Percentiles rank a stretch among this genome's conserved stretches.
Evolutionary conservation across 2,329 filamentous ascomycete genomes (phyloP).

Genomic region (Pleomassaria siparia): DNA sequence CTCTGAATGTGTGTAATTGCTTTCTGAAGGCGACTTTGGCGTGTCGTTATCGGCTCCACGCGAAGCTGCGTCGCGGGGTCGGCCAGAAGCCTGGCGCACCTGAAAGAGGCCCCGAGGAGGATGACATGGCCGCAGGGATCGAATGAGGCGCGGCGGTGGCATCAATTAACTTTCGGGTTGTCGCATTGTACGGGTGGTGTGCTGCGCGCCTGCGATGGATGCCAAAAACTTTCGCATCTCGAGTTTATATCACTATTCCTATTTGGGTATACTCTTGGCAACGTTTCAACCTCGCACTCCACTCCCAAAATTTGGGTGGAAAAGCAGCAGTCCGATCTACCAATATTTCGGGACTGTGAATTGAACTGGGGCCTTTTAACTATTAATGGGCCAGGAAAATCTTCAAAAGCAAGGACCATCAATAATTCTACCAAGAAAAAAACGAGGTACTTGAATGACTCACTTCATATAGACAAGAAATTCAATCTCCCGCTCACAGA

Average conservation of each 20-base stretch:
- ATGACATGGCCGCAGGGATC: conserved; percentile 47
- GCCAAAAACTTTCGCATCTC: conserved; percentile 19
- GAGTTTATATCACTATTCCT: conserved; percentile 1
- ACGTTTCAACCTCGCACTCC: not conserved
- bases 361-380: too few species aligned
- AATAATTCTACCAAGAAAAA: not conserved
- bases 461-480: too few species aligned
- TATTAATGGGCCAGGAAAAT: too few species aligned
- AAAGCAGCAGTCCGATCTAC: too few species aligned
- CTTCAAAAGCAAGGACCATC: too few species aligned
- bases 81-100: conserved; percentile 30
- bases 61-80: conserved; percentile 10
- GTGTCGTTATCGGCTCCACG: conserved; percentile 9
- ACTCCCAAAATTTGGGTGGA: too few species aligned
- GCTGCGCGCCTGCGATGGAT: not conserved
- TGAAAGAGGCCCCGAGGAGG: conserved; percentile 44
- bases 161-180: conserved; percentile 45
- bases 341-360: too few species aligned
- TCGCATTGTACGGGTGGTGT: conserved; percentile 33
- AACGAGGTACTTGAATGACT: too few species aligned
- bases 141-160: conserved; percentile 46
- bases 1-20: not conserved
- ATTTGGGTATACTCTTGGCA: not conserved
- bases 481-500: too few species aligned
- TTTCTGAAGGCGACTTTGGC: not conserved